Evolutionary conservation across 83 land plant species (phyloP).

Genomic region (Diphasiastrum complanatum): DNA sequence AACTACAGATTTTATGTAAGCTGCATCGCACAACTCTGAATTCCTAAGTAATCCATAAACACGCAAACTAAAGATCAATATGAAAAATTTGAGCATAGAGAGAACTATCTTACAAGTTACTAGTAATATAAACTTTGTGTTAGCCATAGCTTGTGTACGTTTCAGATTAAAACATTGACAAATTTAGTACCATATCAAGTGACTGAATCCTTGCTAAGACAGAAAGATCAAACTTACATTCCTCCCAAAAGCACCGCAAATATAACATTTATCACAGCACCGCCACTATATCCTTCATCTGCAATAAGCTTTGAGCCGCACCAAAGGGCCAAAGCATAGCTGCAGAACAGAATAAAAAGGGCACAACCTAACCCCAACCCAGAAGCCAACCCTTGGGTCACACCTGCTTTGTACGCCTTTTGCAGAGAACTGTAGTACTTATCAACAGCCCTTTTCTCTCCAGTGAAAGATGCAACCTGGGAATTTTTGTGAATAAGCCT

Average conservation of each 20-base stretch:
- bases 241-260: constrained; percentile 53
- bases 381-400: constrained; percentile 44
- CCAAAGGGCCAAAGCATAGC: constrained; percentile 55
- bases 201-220: no score
- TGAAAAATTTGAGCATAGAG: no score
- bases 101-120: no score
- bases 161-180: no score
- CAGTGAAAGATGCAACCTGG: constrained; percentile 66
- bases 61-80: no score
- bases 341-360: constrained; percentile 29
- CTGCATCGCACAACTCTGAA: no score
- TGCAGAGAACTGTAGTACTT: constrained; percentile 38
- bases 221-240: constrained; percentile 55
- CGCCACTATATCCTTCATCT: constrained; percentile 47
- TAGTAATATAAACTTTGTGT: no score
- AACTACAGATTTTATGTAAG: no score
- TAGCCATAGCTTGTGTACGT: no score
- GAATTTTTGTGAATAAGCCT: no score
- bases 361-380: constrained; percentile 47
- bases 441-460: constrained; percentile 46
- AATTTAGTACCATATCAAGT: no score
- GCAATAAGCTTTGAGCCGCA: constrained; percentile 52
- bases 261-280: constrained; percentile 48
- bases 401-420: constrained; percentile 36
- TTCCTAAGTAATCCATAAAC: no score